Conservation (phyloP, 345 rosid species). For the Linum tenue region DNA sequence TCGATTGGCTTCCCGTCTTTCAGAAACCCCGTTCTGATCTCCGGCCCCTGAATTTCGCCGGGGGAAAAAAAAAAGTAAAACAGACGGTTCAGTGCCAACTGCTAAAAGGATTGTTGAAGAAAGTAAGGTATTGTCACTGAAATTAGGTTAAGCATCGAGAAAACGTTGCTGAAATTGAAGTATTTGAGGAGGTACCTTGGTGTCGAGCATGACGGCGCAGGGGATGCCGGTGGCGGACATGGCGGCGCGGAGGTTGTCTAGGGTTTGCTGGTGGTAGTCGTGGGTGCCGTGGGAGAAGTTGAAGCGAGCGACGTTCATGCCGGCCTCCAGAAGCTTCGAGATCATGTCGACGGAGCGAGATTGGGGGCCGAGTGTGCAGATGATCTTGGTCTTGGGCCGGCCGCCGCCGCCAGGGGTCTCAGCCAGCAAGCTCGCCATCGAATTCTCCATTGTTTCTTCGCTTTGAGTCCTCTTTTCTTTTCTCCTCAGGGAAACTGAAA, state of each 20-base stretch:
- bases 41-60: no score
- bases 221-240: background rate
- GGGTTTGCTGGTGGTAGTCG: background rate
- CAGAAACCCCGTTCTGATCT: conserved; percentile 3
- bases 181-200: conserved; percentile 1
- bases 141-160: background rate
- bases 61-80: background rate
- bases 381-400: background rate
- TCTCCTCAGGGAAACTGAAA: background rate
- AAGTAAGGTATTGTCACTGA: no score
- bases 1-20: conserved; percentile 7
- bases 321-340: background rate
- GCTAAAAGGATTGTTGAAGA: no score
- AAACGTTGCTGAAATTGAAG: background rate
- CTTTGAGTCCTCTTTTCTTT: background rate
- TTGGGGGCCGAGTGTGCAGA: background rate
- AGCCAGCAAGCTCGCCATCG: background rate
- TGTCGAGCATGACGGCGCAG: background rate
- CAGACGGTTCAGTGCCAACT: no score
- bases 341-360: background rate
- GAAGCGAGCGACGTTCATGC: background rate
- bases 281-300: background rate
- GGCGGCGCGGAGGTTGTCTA: background rate
- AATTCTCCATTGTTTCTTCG: background rate
- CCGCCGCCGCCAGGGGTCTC: background rate